phyloP scores from a whole-genome alignment of 257 asterid genomes.

The Ligustrum vulgare region DNA sequence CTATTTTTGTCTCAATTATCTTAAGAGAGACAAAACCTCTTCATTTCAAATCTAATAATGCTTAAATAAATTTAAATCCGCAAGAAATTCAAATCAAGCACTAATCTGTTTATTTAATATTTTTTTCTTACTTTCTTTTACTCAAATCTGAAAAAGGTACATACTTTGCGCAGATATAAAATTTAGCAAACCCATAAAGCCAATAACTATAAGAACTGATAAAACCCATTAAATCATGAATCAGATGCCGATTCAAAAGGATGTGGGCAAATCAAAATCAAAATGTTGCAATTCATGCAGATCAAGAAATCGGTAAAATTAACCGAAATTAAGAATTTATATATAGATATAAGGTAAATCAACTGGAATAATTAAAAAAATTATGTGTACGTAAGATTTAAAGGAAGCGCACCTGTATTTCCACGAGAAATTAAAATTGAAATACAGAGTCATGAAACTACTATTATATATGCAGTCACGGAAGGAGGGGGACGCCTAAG shows the following conservation, averaged over 20 bases:
- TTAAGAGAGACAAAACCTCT: background rate
- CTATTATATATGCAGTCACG: no score
- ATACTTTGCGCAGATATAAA: background rate
- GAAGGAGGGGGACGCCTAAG: no score
- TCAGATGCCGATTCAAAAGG: background rate
- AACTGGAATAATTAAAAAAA: no score
- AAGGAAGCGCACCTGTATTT: no score
- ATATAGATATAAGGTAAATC: no score
- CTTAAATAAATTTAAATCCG: background rate
- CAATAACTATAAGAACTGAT: background rate
- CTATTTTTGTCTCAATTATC: no score
- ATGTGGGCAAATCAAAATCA: background rate
- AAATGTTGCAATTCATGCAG: background rate
- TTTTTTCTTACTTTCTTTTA: background rate
- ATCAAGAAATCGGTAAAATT: background rate
- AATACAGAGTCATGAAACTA: no score
- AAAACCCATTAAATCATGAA: background rate
- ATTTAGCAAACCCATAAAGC: background rate
- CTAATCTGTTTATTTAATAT: background rate
- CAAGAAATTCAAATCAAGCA: background rate
- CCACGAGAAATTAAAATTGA: no score
- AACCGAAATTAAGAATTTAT: background rate
- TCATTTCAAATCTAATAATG: background rate
- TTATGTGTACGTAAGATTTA: no score
- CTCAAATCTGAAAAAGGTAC: background rate